These are phyloP conservation scores for Cryptosporidium meleagridis DNA, from an alignment of 169 alveolate species.

Conservation along the genomic window DNA sequence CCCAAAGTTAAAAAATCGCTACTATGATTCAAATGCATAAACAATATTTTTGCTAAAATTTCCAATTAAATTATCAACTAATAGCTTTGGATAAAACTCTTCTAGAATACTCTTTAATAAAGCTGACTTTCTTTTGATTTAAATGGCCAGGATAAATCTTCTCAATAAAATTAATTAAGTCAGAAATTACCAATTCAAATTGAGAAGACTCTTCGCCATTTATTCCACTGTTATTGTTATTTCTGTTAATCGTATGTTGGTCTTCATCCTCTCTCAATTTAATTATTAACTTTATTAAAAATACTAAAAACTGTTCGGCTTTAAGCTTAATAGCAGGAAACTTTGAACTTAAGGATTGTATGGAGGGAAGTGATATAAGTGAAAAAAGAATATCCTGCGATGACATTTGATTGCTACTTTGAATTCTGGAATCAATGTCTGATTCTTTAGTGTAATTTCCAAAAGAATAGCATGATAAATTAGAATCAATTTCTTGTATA, in stretches of 20 bases:
- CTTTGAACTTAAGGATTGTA: slow-evolving; percentile 36
- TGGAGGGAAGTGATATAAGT: slow-evolving; percentile 15
- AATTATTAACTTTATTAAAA: background rate
- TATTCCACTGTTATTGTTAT: no score
- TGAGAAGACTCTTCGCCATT: background rate
- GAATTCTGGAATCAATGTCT: background rate
- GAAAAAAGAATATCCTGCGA: slow-evolving; percentile 5
- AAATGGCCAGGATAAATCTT: background rate
- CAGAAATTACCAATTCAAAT: background rate
- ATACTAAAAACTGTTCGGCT: slow-evolving; percentile 29
- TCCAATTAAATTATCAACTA: background rate
- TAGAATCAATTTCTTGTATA: slow-evolving; percentile 1
- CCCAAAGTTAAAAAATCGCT: no score
- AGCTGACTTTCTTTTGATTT: background rate
- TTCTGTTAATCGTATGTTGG: background rate
- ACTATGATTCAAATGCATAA: no score
- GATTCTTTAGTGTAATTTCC: background rate
- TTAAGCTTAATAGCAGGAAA: slow-evolving; percentile 29
- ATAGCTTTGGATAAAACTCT: slow-evolving; percentile 30
- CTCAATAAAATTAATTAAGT: background rate
- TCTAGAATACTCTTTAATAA: slow-evolving; percentile 26
- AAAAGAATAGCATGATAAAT: background rate
- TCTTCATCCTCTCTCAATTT: background rate
- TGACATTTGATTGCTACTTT: background rate
- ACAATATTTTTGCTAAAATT: background rate